phyloP scores from a whole-genome alignment of 495 filamentous ascomycete species.

The Pyrenula aspistea region DNA sequence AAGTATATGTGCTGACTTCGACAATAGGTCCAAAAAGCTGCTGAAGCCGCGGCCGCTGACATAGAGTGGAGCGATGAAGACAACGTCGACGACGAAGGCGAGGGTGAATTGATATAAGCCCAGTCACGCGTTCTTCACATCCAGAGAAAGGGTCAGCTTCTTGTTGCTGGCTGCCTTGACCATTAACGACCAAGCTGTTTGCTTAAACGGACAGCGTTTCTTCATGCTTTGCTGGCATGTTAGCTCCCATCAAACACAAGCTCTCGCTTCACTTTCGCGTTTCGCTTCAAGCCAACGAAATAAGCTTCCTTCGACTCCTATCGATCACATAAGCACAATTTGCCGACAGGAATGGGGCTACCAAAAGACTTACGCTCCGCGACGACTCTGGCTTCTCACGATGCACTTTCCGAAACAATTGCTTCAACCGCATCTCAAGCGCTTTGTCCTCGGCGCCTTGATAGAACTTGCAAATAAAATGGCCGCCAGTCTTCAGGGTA shows the following conservation, averaged over 20 bases:
- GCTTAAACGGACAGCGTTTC: no score
- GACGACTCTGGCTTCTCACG: constrained; percentile 86
- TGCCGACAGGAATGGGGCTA: not conserved
- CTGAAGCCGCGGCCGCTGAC: constrained; percentile 53
- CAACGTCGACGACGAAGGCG: constrained; percentile 33
- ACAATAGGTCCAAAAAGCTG: constrained; percentile 53
- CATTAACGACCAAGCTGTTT: no score
- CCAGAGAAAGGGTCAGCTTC: no score
- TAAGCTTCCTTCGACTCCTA: constrained; percentile 88
- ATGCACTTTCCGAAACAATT: constrained; percentile 65
- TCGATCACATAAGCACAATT: constrained; percentile 6
- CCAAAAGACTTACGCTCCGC: constrained; percentile 52
- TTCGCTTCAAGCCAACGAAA: constrained; percentile 65
- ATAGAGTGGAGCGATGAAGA: constrained; percentile 50
- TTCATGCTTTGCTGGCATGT: constrained; percentile 2
- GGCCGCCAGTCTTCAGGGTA: constrained; percentile 67
- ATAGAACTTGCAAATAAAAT: constrained; percentile 97
- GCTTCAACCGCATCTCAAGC: constrained; percentile 58
- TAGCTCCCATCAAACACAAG: constrained; percentile 14
- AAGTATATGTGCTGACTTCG: constrained; percentile 12
- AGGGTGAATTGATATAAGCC: constrained; percentile 17
- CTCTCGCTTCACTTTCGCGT: constrained; percentile 25
- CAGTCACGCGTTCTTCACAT: no score
- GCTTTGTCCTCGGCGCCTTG: constrained; percentile 74
- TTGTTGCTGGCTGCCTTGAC: no score